Evolutionary conservation across 305 asterid genomes (phyloP), one percentile per base, ranked within the genome.

Genomic region (Salvia sclarea): DNA sequence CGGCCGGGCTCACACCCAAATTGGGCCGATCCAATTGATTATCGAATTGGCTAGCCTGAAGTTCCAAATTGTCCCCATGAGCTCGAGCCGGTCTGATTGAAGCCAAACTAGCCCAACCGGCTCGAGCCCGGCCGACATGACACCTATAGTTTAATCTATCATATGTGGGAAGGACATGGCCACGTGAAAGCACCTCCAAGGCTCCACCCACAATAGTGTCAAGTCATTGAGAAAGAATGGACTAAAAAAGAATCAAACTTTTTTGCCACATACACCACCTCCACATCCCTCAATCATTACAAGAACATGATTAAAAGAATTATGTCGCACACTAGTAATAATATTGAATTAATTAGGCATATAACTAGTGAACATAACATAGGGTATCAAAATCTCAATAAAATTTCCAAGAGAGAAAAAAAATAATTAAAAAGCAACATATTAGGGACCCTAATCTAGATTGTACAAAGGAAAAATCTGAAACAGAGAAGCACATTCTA

Each of bases 391-490:
- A 58, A 76, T 72, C 73, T 76, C 61, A 73, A 56, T 50, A 64
- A 52, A 75, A 57, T 33, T 28, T 17, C 33, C 48, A 64, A 53
- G 8, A 7, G 38, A 28, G 18, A 73, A 73, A 7, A 35, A 1
- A 35, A 7, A n/a, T n/a, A n/a, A n/a, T n/a, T 6, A 67, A 4
- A 61, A 62, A 71, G 61, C 65, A 69, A 72, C 76, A 71, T 12
- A 67, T 24, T 56, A 65, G 38, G 35, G 73, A 73, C 73, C 74
- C 72, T 80, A 73, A 75, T 69, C 80, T 75, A 75, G 81, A 81
- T 61, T 80, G 58, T 69, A 75, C 81, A 78, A 2, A 64, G 75
- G 69, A 72, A 75, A 81, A 81, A 54, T 37, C 58, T 74, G 53
- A 35, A 66, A 78, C 64, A 75, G 55, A 61, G 80, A 75, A 68